A percentile compares a stretch with the other conserved stretches of the same genome.
These are phyloP conservation scores for Dothideomycetes sp. DNA, from an alignment of 2,329 filamentous ascomycete species.

Conservation along the genomic window DNA sequence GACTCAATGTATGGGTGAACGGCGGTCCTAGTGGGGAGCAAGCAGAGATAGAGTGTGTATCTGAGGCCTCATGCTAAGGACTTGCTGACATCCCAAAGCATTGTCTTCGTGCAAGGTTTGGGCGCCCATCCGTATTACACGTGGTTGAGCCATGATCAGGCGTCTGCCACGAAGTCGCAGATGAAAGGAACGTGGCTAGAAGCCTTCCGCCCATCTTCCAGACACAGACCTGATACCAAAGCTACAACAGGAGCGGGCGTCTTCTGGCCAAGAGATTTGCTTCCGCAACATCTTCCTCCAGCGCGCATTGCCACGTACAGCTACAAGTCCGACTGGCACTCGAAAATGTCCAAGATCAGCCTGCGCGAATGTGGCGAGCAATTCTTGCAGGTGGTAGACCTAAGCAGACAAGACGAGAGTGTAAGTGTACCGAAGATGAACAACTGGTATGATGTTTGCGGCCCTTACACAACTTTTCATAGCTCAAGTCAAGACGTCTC, in stretches of 20 bases:
- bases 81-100: not conserved
- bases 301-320: not conserved
- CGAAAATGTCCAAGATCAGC: not conserved
- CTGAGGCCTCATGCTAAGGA: too few species aligned
- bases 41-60: too few species aligned
- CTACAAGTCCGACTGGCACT: not conserved
- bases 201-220: not conserved
- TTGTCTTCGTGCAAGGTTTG: not conserved
- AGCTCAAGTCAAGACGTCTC: not conserved
- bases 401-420: not conserved
- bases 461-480: too few species aligned
- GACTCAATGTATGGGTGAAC: not conserved
- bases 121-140: slow-evolving; percentile 1
- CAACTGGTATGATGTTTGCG: too few species aligned
- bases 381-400: not conserved
- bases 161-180: too few species aligned
- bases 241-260: not conserved
- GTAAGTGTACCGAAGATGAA: not conserved
- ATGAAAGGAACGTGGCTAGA: not conserved
- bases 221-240: not conserved
- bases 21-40: too few species aligned
- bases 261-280: slow-evolving; percentile 1
- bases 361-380: not conserved
- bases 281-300: not conserved
- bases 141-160: not conserved